phyloP scores from a whole-genome alignment of 2,329 filamentous ascomycete genomes.

The Neofusicoccum sp. region DNA sequence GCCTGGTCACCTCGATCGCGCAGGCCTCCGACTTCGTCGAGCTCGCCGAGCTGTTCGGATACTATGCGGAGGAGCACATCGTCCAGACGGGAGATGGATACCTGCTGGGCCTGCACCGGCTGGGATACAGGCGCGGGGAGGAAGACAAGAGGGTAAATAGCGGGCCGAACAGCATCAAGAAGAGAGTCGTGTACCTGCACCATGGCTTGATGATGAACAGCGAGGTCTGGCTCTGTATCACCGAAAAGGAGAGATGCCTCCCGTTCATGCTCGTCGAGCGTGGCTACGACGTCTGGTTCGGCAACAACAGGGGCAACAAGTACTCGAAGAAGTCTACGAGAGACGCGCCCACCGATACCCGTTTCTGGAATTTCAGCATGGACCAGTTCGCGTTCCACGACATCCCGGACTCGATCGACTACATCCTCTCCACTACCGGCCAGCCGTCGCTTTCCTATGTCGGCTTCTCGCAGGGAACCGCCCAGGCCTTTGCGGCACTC shows the following conservation, averaged over 20 bases:
- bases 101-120: conserved; percentile 80
- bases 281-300: conserved; percentile 96
- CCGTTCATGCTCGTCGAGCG: conserved; percentile 86
- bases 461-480: conserved; percentile 95
- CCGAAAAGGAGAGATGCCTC: conserved; percentile 79
- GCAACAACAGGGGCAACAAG: conserved; percentile 98
- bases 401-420: conserved; percentile 90
- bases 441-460: conserved; percentile 89
- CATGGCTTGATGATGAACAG: conserved; percentile 98
- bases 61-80: conserved; percentile 93
- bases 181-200: conserved; percentile 89
- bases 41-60: conserved; percentile 87
- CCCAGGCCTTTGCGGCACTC: conserved; percentile 90
- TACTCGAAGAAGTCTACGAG: conserved; percentile 94
- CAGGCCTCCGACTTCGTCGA: conserved; percentile 91
- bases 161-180: conserved; percentile 65
- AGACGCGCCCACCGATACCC: conserved; percentile 67
- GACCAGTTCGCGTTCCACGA: conserved; percentile 98
- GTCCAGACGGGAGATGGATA: conserved; percentile 94
- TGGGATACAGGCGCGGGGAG: conserved; percentile 80
- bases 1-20: conserved; percentile 72
- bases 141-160: conserved; percentile 75
- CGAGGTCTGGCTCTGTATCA: conserved; percentile 95
- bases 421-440: conserved; percentile 79
- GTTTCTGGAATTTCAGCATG: conserved; percentile 98